Evolutionary conservation across 371 early-diverging fungal genomes (phyloP).

Genomic region (Syncephalastrum monosporum): DNA sequence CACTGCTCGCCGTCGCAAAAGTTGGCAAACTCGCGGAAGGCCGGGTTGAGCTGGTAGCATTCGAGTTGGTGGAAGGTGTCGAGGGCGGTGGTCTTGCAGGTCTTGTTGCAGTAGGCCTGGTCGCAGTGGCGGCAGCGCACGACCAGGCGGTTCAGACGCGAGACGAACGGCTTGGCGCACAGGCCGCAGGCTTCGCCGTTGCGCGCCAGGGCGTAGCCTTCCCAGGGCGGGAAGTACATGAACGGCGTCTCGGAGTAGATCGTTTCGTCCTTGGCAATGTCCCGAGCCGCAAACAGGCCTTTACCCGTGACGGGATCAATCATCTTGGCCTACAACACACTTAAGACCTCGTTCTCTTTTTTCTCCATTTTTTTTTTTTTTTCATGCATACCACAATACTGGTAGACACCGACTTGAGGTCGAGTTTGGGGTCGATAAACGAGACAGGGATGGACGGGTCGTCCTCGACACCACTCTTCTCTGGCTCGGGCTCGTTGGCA

Average conservation of each 20-base stretch:
- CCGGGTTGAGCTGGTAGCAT: slow-evolving; percentile 51
- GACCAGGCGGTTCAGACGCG: slow-evolving; percentile 29
- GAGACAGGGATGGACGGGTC: slow-evolving; percentile 65
- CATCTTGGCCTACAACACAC: slow-evolving; percentile 40
- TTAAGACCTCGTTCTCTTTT: background rate
- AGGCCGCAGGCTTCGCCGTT: slow-evolving; percentile 59
- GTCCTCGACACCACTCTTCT: slow-evolving; percentile 48
- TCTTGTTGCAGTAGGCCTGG: slow-evolving; percentile 55
- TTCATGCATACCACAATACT: slow-evolving; percentile 32
- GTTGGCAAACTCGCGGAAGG: slow-evolving; percentile 42
- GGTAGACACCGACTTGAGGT: slow-evolving; percentile 39
- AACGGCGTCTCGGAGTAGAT: slow-evolving; percentile 63
- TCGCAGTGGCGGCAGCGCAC: slow-evolving; percentile 54
- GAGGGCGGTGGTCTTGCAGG: slow-evolving; percentile 53
- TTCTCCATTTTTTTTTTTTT: background rate
- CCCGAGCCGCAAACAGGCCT: slow-evolving; percentile 61
- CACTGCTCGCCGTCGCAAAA: slow-evolving; percentile 53
- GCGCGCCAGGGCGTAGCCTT: slow-evolving; percentile 46
- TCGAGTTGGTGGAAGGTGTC: slow-evolving; percentile 59
- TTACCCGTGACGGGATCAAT: slow-evolving; percentile 63
- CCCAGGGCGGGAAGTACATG: slow-evolving; percentile 66
- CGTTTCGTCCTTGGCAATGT: slow-evolving; percentile 52
- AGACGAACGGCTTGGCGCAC: slow-evolving; percentile 52
- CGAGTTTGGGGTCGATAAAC: slow-evolving; percentile 57
- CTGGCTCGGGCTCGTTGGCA: slow-evolving; percentile 5